These are phyloP conservation scores for Ulota crispa DNA, from an alignment of 225 moss, liverwort and hornwort genomes.

Conservation along the genomic window DNA sequence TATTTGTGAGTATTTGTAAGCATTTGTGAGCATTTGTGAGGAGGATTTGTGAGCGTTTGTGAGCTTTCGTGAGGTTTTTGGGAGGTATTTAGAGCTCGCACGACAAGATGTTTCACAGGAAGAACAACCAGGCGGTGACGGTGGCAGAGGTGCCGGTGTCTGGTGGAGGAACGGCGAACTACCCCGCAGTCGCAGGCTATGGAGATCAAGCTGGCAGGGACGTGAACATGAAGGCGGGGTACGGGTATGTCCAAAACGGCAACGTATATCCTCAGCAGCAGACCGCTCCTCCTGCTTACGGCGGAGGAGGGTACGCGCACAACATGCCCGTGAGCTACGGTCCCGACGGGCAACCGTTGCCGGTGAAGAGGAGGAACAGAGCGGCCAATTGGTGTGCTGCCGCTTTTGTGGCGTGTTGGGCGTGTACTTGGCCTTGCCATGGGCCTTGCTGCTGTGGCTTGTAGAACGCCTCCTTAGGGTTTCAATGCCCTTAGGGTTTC, in stretches of 20 bases:
- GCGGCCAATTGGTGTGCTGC: slow-evolving; percentile 49
- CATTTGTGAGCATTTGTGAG: not conserved
- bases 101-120: slow-evolving; percentile 43
- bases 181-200: slow-evolving; percentile 20
- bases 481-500: not conserved
- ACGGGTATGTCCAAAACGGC: slow-evolving; percentile 5
- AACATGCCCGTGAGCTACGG: slow-evolving; percentile 40
- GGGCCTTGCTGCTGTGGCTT: slow-evolving; percentile 62
- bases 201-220: slow-evolving; percentile 25
- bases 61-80: not conserved
- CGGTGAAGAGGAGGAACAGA: slow-evolving; percentile 22
- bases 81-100: not conserved
- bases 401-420: slow-evolving; percentile 56
- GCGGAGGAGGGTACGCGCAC: slow-evolving; percentile 27
- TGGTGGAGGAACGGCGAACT: slow-evolving; percentile 27
- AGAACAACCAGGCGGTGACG: slow-evolving; percentile 19
- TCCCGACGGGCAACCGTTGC: slow-evolving; percentile 24
- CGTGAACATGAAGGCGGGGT: slow-evolving; percentile 35
- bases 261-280: slow-evolving; percentile 15
- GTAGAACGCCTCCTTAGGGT: not conserved
- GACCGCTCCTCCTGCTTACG: not conserved
- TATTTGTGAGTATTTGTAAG: no score
- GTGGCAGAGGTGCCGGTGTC: slow-evolving; percentile 15
- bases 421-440: slow-evolving; percentile 66
- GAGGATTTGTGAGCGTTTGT: no score